Base-by-base conservation (phyloP, 352 stramenopile genomes). In the Pythium oligandrum region DNA sequence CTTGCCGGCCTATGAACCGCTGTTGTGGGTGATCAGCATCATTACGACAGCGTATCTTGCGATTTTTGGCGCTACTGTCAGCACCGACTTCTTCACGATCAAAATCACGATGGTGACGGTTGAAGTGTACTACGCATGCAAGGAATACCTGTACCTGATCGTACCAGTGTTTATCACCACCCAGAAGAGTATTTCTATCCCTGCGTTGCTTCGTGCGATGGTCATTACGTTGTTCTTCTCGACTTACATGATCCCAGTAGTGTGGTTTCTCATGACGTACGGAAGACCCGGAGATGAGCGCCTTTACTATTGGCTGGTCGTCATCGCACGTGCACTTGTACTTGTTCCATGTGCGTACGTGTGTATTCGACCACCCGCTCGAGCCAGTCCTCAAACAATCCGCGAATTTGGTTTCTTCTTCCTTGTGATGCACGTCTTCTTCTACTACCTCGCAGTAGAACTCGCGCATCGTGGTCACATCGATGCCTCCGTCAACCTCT, bases 121-220 rank as follows among this genome's bases (percentile, higher is more conserved):
- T 26, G 79, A 89, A 44, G 48, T 51, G 2, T 78, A 71, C 35
- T 88, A 85, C 63, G 66, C 74, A 9, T 78, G 72, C 7, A 55
- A 72, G 1, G 59, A 84, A 7, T 91, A 91, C 47, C 61, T 86
- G 17, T 62, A 86, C n/a, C 62, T 87, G 32, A 68, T 86, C n/a
- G 61, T 77, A 17, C 59, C 84, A 36, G 48, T 93, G 9, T 90
- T 82, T 56, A 76, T 93, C 49, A 55, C 73, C 2, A 26, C 17
- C 17, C 78, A 90, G 43, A 66, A 66, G 47, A 83, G 71, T 10
- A 71, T 90, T 33, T 84, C 83, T 5, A 57, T 55, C 0, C 67
- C 67, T 8, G 72, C 82, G 1, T 64, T 93, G 45, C 34, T 59
- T 7, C 66, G 74, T 30, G 68, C 75, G 5, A 55, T 71, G 12